A percentile compares a stretch with the other conserved stretches of the same genome.
Conservation (phyloP, 441 rosid species). For the Viola pubescens region DNA sequence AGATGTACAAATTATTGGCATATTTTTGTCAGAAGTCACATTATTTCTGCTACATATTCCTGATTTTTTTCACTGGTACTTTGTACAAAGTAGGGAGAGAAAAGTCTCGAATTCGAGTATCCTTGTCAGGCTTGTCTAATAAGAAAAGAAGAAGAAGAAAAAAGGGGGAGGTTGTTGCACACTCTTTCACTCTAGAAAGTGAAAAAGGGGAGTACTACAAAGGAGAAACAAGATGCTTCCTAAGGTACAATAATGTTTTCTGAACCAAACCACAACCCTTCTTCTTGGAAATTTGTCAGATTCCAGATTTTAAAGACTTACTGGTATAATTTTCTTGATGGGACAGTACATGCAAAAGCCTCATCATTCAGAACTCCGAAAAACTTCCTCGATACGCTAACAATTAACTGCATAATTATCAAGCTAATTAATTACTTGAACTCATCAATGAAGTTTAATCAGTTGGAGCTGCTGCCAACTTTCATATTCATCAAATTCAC, state of each 20-base stretch:
- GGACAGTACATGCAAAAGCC: neutral
- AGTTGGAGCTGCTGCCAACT: too few relatives aligned
- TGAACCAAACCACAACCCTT: slow-evolving; percentile 20
- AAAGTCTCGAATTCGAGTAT: too few relatives aligned
- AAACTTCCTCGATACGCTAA: too few relatives aligned
- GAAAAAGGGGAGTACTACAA: neutral
- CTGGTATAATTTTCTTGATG: neutral
- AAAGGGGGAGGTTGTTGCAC: too few relatives aligned
- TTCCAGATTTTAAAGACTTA: slow-evolving; percentile 7
- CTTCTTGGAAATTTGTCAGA: slow-evolving; percentile 19
- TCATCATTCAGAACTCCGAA: neutral
- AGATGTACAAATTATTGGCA: neutral
- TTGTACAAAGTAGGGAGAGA: too few relatives aligned
- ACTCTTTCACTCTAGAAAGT: neutral
- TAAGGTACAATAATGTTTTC: slow-evolving; percentile 5
- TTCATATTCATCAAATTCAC: too few relatives aligned
- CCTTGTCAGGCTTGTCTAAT: too few relatives aligned
- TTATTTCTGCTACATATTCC: neutral
- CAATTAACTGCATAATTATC: too few relatives aligned
- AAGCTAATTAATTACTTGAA: too few relatives aligned
- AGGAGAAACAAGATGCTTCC: slow-evolving; percentile 2
- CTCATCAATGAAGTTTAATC: too few relatives aligned
- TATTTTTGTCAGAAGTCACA: neutral
- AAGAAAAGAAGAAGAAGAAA: too few relatives aligned
- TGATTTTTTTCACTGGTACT: neutral